phyloP scores from a whole-genome alignment of 257 asterid species.

The Vinca minor region DNA sequence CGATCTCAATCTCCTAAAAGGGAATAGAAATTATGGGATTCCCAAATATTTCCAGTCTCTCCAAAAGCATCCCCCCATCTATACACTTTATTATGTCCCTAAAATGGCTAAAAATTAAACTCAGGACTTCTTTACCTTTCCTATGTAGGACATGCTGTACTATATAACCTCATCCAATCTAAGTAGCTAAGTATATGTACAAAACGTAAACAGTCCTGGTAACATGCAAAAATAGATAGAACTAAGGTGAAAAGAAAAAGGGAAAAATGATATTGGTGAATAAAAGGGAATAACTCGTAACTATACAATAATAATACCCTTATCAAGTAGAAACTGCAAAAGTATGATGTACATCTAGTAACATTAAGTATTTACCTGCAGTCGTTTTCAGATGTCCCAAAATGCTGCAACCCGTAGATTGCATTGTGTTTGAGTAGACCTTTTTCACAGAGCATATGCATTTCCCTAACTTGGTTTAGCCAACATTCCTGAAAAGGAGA shows the following conservation, averaged over 20 bases:
- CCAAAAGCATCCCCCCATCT: too few relatives aligned
- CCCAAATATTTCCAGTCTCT: too few relatives aligned
- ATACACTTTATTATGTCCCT: too few relatives aligned
- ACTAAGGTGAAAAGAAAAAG: too few relatives aligned
- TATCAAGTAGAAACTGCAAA: background rate
- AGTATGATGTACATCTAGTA: background rate
- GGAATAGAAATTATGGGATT: background rate
- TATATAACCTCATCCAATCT: background rate
- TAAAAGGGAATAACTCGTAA: too few relatives aligned
- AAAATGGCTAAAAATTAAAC: background rate
- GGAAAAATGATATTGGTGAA: too few relatives aligned
- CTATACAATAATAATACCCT: background rate
- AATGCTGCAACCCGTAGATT: constrained; percentile 25
- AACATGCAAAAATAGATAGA: background rate
- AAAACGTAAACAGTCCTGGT: background rate
- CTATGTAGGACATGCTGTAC: background rate
- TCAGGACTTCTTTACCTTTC: background rate
- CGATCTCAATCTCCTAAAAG: background rate
- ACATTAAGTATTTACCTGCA: constrained; percentile 36
- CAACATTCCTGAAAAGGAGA: constrained; percentile 75
- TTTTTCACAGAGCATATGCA: constrained; percentile 71
- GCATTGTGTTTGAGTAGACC: constrained; percentile 40
- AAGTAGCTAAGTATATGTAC: background rate
- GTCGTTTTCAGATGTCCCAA: constrained; percentile 26
- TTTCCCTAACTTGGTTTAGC: constrained; percentile 79